These are phyloP conservation scores for Claviceps sp. DNA, from an alignment of 2,329 filamentous ascomycete species.

Conservation along the genomic window DNA sequence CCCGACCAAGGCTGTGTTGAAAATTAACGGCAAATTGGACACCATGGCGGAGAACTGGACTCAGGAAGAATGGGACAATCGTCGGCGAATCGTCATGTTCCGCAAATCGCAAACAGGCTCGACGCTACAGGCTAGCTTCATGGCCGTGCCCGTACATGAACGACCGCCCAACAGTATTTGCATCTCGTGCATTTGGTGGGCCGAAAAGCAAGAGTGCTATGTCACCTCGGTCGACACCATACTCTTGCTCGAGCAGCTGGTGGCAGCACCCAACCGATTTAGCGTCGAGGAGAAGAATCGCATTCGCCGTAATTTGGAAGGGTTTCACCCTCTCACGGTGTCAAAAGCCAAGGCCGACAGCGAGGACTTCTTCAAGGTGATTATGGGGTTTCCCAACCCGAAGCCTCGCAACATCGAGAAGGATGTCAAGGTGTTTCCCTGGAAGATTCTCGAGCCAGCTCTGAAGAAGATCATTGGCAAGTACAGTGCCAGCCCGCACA, in stretches of 20 bases:
- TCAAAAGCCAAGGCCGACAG: conserved; percentile 87
- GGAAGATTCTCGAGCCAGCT: conserved; percentile 76
- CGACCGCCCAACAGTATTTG: conserved; percentile 75
- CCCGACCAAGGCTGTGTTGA: conserved; percentile 70
- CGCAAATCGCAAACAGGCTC: conserved; percentile 69
- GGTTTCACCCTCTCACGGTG: conserved; percentile 82
- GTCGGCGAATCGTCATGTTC: conserved; percentile 80
- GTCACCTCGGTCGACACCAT: conserved; percentile 97
- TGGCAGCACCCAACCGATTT: conserved; percentile 63
- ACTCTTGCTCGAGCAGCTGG: conserved; percentile 80
- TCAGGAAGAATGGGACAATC: conserved; percentile 63
- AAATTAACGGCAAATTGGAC: conserved; percentile 75
- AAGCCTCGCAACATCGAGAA: conserved; percentile 98
- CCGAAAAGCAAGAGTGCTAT: conserved; percentile 77
- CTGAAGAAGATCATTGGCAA: conserved; percentile 98
- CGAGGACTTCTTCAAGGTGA: conserved; percentile 96
- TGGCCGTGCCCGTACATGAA: conserved; percentile 64
- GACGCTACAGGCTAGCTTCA: conserved; percentile 69
- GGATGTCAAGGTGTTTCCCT: conserved; percentile 96
- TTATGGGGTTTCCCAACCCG: conserved; percentile 92
- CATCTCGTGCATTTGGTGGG: conserved; percentile 97
- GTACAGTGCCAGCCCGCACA: conserved; percentile 51
- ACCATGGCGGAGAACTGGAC: conserved; percentile 77
- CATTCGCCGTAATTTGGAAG: conserved; percentile 88
- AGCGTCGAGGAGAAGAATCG: conserved; percentile 97